Base-by-base conservation (phyloP, 2,329 filamentous ascomycete genomes). In the Cladosporium sp. region DNA sequence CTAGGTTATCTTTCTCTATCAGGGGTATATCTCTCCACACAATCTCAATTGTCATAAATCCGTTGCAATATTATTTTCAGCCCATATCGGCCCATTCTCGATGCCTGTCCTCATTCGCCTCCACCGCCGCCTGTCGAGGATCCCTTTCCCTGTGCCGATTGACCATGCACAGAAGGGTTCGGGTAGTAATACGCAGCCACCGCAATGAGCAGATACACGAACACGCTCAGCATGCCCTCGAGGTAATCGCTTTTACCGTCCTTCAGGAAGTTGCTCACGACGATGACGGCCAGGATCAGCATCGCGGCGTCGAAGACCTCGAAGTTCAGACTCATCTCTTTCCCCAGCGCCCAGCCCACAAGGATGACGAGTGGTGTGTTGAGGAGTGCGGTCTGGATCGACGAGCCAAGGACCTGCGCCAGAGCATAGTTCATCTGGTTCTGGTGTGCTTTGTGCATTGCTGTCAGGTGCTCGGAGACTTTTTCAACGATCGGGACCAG, bases 221-320 rank as follows among this genome's bases (percentile, higher is more conserved):
- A 81, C 17, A 96, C 84, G 64, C 90, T 90, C 19, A 97, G 81
- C 25, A 85, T 83, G 1, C 92, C 92, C 73, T 97, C 92, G 3
- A 97, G 82, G 69, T 95, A 97, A 70, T 96, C 95, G 61, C 86
- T 90, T 79, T 93, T 93, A 64, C 89, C 86, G 70, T 97, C 92
- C 54, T 91, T 82, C 58, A 97, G 76, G 75, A 96, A 96, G 62
- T 90, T 90, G 1, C 92, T 90, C 2, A 96, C 89, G 0, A 92
- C 90, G 40, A 97, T 79, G 65, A 96, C 93, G 25, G 90, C 85
- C 28, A 97, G 80, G 57, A 97, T 85, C 9, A 97, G 78, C 64
- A 95, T 82, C 9, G 88, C 84, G 19, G 95, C 82, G 76, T 95
- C 90, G 78, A 96, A 96, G 12, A 92, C 80, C 66, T 94, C 89